These are phyloP conservation scores for Pseudotsuga menziesii DNA, from an alignment of 75 land plant genomes.

Conservation along the genomic window DNA sequence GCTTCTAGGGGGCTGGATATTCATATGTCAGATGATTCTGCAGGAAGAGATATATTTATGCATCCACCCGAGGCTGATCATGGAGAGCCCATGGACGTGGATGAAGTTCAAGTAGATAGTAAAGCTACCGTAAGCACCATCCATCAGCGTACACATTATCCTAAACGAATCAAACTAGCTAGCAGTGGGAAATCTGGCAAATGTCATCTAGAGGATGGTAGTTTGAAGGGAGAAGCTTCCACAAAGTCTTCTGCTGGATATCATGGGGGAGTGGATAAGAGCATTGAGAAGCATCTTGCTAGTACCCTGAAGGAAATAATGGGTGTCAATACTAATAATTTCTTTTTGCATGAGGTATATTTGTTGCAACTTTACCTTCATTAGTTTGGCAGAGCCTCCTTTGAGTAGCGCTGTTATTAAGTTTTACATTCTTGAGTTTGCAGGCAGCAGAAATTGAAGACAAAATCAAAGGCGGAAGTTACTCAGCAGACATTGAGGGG, in stretches of 20 bases:
- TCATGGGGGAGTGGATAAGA: slow-evolving; percentile 39
- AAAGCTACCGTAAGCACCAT: slow-evolving; percentile 32
- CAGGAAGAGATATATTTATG: slow-evolving; percentile 8
- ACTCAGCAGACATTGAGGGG: slow-evolving; percentile 26
- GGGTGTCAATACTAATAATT: slow-evolving; percentile 54
- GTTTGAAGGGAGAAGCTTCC: slow-evolving; percentile 44
- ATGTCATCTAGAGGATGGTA: slow-evolving; percentile 50
- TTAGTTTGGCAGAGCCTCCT: not conserved
- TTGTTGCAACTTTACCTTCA: not conserved
- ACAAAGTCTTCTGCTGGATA: slow-evolving; percentile 35
- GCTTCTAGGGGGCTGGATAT: slow-evolving; percentile 16
- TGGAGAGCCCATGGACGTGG: slow-evolving; percentile 29
- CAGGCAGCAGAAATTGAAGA: slow-evolving; percentile 67
- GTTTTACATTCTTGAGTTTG: slow-evolving; percentile 3
- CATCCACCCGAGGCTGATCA: slow-evolving; percentile 12
- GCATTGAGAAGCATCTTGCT: slow-evolving; percentile 47
- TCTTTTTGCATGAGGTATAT: slow-evolving; percentile 62
- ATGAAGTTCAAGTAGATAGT: slow-evolving; percentile 23
- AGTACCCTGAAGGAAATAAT: slow-evolving; percentile 58
- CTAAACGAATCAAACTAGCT: slow-evolving; percentile 33
- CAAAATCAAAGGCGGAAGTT: slow-evolving; percentile 69
- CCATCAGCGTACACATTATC: slow-evolving; percentile 29
- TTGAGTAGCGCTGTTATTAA: not conserved
- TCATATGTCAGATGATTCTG: slow-evolving; percentile 8
- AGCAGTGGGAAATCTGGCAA: slow-evolving; percentile 44